Base-by-base conservation (phyloP, 192 early-diverging fungal species). In the Podila epigama region DNA sequence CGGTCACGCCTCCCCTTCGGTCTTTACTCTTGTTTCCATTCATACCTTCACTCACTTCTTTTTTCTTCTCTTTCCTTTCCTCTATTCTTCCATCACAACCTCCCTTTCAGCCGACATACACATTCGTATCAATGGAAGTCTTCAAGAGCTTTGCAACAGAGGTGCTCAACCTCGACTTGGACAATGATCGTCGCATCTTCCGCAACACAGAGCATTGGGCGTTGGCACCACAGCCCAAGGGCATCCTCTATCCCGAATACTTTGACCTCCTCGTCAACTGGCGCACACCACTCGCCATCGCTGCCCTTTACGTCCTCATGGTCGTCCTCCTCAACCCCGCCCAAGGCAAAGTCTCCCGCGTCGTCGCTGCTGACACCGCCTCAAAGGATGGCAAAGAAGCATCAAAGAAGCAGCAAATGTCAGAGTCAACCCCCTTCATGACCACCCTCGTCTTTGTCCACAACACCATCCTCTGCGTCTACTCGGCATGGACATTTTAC, bases 401-500 rank as follows among this genome's bases (percentile, higher is more conserved):
- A 15, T 29, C 28, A 27, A 34, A 65, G 53, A 48, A 64, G 54
- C 60, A 77, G 40, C 66, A 77, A 20, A 34, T 77, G 22, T 68
- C 73, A 1, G n/a, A 63, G 50, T 77, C 73, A 0, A 52, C 60
- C 15, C 81, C 80, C 4, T 75, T 80, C 44, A 87, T 92, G 79
- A 90, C 82, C 40, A 70, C 83, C 33, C 40, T 90, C 44, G 86
- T 90, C 40, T 79, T 89, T 69, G 63, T 87, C 44, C 91, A 92
- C 81, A 92, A 92, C 82, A 70, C 82, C 4, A 71, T 84, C n/a
- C 72, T 92, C 28, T 85, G 83, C 20, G 70, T 87, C 5, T 92
- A 89, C 78, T 91, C 89, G 12, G 91, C 75, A 8, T 85, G 84
- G 77, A 87, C 88, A 15, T 92, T 92, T 51, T 65, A 82, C 58